These are phyloP conservation scores for Saturnispora diversa DNA, from an alignment of 805 yeast genomes.

Conservation along the genomic window DNA sequence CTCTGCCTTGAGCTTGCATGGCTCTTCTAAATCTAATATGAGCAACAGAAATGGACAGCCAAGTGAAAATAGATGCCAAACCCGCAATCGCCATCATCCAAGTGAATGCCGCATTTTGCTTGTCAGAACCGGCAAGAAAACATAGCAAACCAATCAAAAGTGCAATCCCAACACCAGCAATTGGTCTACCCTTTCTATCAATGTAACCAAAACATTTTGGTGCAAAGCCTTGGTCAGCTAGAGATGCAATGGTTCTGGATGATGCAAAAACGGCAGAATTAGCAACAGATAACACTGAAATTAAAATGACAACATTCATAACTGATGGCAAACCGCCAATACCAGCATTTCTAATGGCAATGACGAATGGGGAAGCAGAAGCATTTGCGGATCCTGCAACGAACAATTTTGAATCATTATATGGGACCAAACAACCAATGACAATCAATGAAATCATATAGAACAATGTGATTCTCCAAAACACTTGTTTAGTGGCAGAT, in stretches of 20 bases:
- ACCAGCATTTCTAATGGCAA: slow-evolving; percentile 57
- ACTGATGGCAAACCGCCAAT: slow-evolving; percentile 60
- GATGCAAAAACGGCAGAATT: slow-evolving; percentile 69
- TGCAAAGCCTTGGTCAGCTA: slow-evolving; percentile 64
- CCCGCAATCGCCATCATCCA: slow-evolving; percentile 76
- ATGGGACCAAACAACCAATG: slow-evolving; percentile 48
- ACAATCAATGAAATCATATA: slow-evolving; percentile 43
- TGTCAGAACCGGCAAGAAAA: slow-evolving; percentile 53
- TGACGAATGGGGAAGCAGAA: slow-evolving; percentile 67
- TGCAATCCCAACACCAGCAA: slow-evolving; percentile 54
- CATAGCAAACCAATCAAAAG: slow-evolving; percentile 49
- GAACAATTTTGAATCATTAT: slow-evolving; percentile 37
- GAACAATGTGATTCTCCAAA: slow-evolving; percentile 51
- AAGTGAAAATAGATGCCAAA: slow-evolving; percentile 66
- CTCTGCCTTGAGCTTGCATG: slow-evolving; percentile 55
- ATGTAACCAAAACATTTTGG: slow-evolving; percentile 58
- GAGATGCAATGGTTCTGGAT: slow-evolving; percentile 59
- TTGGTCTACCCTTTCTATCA: slow-evolving; percentile 73
- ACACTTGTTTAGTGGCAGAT: slow-evolving; percentile 51
- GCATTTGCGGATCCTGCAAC: slow-evolving; percentile 43
- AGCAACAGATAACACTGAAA: slow-evolving; percentile 70
- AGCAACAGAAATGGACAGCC: slow-evolving; percentile 66
- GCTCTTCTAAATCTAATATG: slow-evolving; percentile 69
- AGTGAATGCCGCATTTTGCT: slow-evolving; percentile 50
- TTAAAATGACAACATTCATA: slow-evolving; percentile 64